A percentile compares a stretch with the other conserved stretches of the same genome.
These are phyloP conservation scores for Onygenales sp. DNA, from an alignment of 2,329 filamentous ascomycete genomes.

Conservation along the genomic window DNA sequence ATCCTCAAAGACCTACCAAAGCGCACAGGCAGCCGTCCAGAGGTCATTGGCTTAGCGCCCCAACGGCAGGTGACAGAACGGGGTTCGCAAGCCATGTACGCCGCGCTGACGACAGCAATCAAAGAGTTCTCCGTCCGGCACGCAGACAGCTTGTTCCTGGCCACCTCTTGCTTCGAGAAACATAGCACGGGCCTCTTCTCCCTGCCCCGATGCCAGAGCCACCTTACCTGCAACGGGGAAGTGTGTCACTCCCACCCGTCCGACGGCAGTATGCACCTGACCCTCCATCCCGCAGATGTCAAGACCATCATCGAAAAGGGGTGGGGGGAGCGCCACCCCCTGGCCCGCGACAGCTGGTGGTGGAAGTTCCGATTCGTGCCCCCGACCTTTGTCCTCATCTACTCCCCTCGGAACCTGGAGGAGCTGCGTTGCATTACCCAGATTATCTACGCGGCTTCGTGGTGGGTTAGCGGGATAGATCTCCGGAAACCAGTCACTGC, in stretches of 20 bases:
- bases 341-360: constrained; percentile 48
- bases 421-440: constrained; percentile 59
- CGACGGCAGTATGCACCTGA: constrained; percentile 70
- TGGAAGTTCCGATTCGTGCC: constrained; percentile 62
- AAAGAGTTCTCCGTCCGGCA: constrained; percentile 40
- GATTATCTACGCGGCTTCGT: constrained; percentile 66
- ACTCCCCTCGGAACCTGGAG: constrained; percentile 61
- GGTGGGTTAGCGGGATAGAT: constrained; percentile 38
- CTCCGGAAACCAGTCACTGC: constrained; percentile 2
- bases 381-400: constrained; percentile 68
- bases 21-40: constrained; percentile 55
- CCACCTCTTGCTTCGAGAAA: constrained; percentile 71
- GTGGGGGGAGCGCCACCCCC: constrained; percentile 63
- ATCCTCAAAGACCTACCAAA: constrained; percentile 53
- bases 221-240: constrained; percentile 52
- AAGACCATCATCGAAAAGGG: constrained; percentile 61
- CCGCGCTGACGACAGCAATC: constrained; percentile 46
- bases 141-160: constrained; percentile 47
- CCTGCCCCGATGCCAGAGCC: constrained; percentile 20
- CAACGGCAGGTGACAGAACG: constrained; percentile 69
- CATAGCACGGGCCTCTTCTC: constrained; percentile 70
- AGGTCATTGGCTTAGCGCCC: constrained; percentile 66
- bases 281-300: constrained; percentile 69
- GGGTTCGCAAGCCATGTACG: constrained; percentile 45
- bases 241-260: constrained; percentile 70